Conservation (phyloP, 306 rosid genomes). For the Quercus berberidifolia region DNA sequence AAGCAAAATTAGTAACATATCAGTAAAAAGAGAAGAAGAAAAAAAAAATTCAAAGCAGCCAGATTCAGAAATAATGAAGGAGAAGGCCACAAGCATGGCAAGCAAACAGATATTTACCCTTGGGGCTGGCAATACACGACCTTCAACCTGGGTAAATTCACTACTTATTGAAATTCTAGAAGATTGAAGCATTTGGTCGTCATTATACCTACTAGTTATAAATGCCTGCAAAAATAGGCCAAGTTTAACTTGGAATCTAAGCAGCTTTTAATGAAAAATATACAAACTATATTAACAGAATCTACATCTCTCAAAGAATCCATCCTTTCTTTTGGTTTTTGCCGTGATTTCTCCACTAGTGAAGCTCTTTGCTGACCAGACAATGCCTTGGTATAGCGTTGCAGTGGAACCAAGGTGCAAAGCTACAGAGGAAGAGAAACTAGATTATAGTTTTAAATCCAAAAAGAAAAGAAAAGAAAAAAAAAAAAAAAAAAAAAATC, state of each 20-base stretch:
- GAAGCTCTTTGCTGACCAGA: conserved; percentile 41
- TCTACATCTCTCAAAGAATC: conserved; percentile 25
- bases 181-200: conserved; percentile 40
- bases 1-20: not conserved
- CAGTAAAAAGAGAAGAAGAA: not conserved
- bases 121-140: conserved; percentile 39
- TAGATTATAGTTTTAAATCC: not conserved
- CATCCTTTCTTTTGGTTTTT: conserved; percentile 35
- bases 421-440: conserved; percentile 22
- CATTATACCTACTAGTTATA: conserved; percentile 24
- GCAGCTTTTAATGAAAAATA: not conserved
- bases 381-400: conserved; percentile 46
- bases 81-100: not conserved
- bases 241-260: not conserved
- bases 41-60: not conserved
- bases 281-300: not conserved
- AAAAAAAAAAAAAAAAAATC: not conserved
- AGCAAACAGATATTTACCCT: conserved; percentile 16
- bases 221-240: conserved; percentile 28
- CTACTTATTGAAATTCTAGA: conserved; percentile 28
- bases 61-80: not conserved
- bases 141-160: conserved; percentile 23
- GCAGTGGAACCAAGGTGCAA: conserved; percentile 40
- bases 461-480: too few species aligned
- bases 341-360: conserved; percentile 40